Evolutionary conservation across 257 asterid genomes (phyloP).

Genomic region (Anisodus acutangulus): DNA sequence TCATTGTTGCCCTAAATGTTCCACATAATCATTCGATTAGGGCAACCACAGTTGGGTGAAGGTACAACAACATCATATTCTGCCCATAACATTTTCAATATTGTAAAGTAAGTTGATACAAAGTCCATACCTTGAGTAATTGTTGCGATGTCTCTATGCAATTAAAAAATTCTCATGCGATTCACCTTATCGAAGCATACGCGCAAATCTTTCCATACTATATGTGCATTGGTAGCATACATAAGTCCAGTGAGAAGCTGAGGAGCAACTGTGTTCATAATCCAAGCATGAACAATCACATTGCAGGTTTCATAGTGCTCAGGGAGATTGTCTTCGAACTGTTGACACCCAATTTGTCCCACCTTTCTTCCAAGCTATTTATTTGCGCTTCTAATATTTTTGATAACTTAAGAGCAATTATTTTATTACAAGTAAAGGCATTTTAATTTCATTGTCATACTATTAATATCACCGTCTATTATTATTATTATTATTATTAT

Average conservation of each 20-base stretch:
- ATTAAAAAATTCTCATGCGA: not conserved
- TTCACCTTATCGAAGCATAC: not conserved
- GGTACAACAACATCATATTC: not conserved
- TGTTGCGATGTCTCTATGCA: not conserved
- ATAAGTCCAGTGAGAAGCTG: not conserved
- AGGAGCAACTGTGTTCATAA: not conserved
- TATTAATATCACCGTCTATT: too few species aligned
- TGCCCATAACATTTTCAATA: not conserved
- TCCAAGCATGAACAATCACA: not conserved
- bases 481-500: too few species aligned
- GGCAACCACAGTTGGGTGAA: not conserved
- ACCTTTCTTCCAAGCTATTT: too few species aligned
- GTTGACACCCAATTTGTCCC: too few species aligned
- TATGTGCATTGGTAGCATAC: not conserved
- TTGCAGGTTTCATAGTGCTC: not conserved
- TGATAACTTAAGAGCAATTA: too few species aligned
- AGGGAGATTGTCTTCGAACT: not conserved
- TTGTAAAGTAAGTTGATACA: not conserved
- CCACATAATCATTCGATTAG: not conserved
- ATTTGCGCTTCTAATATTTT: too few species aligned
- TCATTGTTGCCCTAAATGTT: not conserved
- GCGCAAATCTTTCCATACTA: not conserved
- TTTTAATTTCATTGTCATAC: too few species aligned
- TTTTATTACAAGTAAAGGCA: too few species aligned
- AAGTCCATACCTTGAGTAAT: not conserved